A percentile compares a stretch with the other conserved stretches of the same genome.
Conservation (phyloP, 345 rosid genomes). For the Cochlearia excelsa region DNA sequence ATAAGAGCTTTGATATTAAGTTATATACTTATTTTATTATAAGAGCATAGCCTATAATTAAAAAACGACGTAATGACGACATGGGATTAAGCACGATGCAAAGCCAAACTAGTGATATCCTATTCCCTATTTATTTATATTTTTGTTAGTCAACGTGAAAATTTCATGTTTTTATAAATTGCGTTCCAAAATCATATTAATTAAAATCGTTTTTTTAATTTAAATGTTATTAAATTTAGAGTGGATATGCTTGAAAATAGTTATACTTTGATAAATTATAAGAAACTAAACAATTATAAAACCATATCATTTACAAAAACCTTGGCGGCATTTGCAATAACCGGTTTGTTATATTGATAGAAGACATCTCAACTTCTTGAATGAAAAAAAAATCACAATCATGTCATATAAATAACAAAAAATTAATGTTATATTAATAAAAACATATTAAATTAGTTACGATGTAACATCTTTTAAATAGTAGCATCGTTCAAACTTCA, state of each 20-base stretch:
- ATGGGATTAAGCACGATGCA: slow-evolving; percentile 29
- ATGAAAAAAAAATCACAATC: slow-evolving; percentile 6
- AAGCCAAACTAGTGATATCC: slow-evolving; percentile 18
- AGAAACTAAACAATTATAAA: neutral
- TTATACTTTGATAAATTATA: too few species aligned
- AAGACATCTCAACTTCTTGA: too few species aligned
- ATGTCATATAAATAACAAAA: neutral
- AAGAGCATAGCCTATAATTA: neutral
- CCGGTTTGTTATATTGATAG: slow-evolving; percentile 12
- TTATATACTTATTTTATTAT: neutral
- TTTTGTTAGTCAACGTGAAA: slow-evolving; percentile 25
- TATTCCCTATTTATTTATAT: neutral
- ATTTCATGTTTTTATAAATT: slow-evolving; percentile 5
- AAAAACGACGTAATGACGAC: slow-evolving; percentile 34
- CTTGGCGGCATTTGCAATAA: slow-evolving; percentile 13
- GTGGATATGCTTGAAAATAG: too few species aligned
- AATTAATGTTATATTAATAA: neutral
- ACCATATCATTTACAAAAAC: neutral
- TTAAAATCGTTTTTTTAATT: too few species aligned
- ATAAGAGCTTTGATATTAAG: slow-evolving; percentile 14
- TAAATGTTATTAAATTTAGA: too few species aligned
- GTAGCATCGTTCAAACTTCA: slow-evolving; percentile 29
- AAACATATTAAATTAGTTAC: slow-evolving; percentile 12
- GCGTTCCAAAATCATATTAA: slow-evolving; percentile 6
- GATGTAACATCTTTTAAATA: slow-evolving; percentile 24